These are phyloP conservation scores for Colletotrichum tabaci DNA, from an alignment of 2,329 filamentous ascomycete genomes.

Conservation along the genomic window DNA sequence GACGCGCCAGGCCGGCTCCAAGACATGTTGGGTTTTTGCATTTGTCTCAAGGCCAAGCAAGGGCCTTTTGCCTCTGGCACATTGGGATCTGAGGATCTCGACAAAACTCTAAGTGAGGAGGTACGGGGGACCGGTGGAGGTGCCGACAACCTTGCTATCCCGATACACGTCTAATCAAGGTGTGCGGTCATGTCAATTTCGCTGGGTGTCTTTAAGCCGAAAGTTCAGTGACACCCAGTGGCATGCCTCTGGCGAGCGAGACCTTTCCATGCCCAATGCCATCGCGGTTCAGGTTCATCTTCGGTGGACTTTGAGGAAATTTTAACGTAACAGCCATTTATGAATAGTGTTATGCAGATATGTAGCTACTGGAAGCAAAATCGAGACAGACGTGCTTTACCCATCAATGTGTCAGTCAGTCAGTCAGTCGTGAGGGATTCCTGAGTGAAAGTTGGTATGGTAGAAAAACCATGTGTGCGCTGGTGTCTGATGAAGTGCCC, in stretches of 20 bases:
- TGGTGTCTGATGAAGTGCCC: too few relatives aligned
- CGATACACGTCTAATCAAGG: neutral
- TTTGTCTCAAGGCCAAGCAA: slow-evolving; percentile 9
- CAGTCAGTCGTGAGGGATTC: too few relatives aligned
- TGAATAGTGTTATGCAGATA: too few relatives aligned
- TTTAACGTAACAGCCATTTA: neutral
- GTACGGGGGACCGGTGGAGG: neutral
- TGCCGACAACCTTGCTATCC: neutral
- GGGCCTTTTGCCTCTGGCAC: neutral
- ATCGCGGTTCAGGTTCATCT: neutral
- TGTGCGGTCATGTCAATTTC: neutral
- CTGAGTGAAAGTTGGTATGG: too few relatives aligned
- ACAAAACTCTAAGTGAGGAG: neutral
- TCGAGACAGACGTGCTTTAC: too few relatives aligned
- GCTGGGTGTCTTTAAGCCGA: neutral
- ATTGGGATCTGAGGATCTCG: neutral
- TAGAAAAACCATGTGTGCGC: neutral
- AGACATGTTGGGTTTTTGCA: slow-evolving; percentile 10
- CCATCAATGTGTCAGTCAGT: neutral
- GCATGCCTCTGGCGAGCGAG: neutral
- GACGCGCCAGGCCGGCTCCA: neutral
- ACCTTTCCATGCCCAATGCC: neutral
- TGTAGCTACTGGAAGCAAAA: too few relatives aligned
- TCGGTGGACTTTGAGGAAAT: neutral
- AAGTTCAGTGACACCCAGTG: too few relatives aligned